Evolutionary conservation across 2,329 filamentous ascomycete species (phyloP), one percentile per base, ranked within the genome.

Genomic region (Aphanoascus verrucosus): DNA sequence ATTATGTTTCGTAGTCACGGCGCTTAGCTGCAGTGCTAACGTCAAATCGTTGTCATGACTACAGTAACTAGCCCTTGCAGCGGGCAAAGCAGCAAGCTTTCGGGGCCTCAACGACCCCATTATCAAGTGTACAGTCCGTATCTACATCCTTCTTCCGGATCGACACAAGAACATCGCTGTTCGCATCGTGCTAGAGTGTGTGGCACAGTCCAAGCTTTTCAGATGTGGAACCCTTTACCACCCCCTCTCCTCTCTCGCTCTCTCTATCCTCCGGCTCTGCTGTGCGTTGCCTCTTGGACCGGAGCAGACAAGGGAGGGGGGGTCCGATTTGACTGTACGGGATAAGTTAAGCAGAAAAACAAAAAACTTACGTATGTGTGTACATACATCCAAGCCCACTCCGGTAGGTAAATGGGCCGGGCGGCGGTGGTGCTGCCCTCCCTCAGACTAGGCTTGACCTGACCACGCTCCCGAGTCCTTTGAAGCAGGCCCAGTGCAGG

Each of bases 171-270:
- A 46, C 50, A 15, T 52, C 50, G 50, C 50, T 46, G 50, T 52
- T 52, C 50, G 50, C 50, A 46, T 46, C 43, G 17, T 46, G 41
- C 50, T 28, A 52, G n/a, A 52, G 50, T 52, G n/a, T 40, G 50
- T 52, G 50, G 41, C 50, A 52, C 50, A 52, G 50, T 52, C 50
- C 50, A 52, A 52, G 50, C 50, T 52, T 52, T 41, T 8, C 43
- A 11, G n/a, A 51, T 45, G 50, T 52, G 50, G 50, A 42, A 43
- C 41, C 41, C 41, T 32, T 15, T 43, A 17, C 34, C 34, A 14
- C 14, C 37, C 35, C 8, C 20, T 12, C n/a, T n/a, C n/a, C n/a
- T n/a, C n/a, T n/a, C n/a, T n/a, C n/a, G n/a, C n/a, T n/a, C 17
- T 42, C 47, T 28, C 23, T 3, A 28, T 3, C 3, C 42, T 23